A percentile compares a stretch with the other conserved stretches of the same genome.
These are phyloP conservation scores for Colletotrichum limetticola DNA, from an alignment of 2,329 filamentous ascomycete species.

Conservation along the genomic window DNA sequence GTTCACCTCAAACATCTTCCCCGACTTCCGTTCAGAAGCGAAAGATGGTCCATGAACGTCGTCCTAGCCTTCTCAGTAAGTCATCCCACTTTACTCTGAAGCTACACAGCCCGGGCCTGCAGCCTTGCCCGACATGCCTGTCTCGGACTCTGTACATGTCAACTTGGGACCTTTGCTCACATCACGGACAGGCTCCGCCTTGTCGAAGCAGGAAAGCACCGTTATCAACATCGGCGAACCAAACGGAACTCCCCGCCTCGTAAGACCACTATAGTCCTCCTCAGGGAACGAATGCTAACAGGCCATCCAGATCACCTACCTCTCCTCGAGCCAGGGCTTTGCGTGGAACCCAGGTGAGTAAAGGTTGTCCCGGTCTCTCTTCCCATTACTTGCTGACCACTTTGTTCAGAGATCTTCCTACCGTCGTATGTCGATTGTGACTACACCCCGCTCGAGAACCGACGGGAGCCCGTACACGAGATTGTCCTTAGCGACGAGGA, in stretches of 20 bases:
- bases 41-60: conserved; percentile 62
- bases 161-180: conserved; percentile 41
- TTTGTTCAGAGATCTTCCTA: conserved; percentile 76
- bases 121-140: not conserved
- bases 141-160: not conserved
- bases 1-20: conserved; percentile 61
- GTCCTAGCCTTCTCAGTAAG: conserved; percentile 71
- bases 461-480: conserved; percentile 81
- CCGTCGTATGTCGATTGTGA: conserved; percentile 82
- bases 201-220: conserved; percentile 81
- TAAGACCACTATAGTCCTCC: conserved; percentile 52
- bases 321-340: conserved; percentile 83
- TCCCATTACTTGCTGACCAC: conserved; percentile 26
- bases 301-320: conserved; percentile 76
- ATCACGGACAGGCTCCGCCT: conserved; percentile 68
- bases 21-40: conserved; percentile 51
- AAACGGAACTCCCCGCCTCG: conserved; percentile 77
- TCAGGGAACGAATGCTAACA: not conserved
- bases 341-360: conserved; percentile 80
- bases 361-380: not conserved
- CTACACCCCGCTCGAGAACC: conserved; percentile 79
- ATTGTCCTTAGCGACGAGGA: conserved; percentile 84
- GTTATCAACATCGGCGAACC: conserved; percentile 82
- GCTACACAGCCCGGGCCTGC: conserved; percentile 5
- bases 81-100: conserved; percentile 13